Conservation (phyloP, 192 early-diverging fungal genomes). For the Mortierella alpina region DNA sequence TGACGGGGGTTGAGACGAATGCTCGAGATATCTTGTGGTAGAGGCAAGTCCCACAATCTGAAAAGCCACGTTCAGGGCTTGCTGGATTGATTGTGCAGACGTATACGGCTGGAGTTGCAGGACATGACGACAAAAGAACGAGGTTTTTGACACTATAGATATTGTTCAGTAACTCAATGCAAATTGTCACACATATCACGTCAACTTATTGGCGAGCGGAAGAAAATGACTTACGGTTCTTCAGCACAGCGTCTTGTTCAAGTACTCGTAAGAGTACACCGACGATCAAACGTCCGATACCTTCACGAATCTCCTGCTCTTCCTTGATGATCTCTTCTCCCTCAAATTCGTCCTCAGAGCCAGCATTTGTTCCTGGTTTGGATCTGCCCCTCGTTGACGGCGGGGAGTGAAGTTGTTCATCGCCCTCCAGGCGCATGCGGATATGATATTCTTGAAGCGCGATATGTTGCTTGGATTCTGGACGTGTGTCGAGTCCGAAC, state of each 20-base stretch:
- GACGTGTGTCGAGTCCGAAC: conserved; percentile 32
- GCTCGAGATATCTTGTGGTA: conserved; percentile 18
- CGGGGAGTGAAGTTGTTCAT: background rate
- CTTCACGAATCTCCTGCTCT: conserved; percentile 36
- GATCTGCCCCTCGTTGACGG: no score
- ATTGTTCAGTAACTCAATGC: background rate
- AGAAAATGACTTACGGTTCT: conserved; percentile 17
- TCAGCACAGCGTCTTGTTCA: conserved; percentile 36
- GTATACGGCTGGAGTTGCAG: conserved; percentile 8
- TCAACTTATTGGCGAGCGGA: background rate
- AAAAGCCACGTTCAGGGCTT: conserved; percentile 27
- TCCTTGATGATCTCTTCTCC: background rate
- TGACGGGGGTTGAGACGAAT: background rate
- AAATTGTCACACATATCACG: background rate
- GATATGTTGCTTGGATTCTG: conserved; percentile 38
- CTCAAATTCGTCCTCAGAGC: background rate
- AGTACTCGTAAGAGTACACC: conserved; percentile 26
- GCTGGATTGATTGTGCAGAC: background rate
- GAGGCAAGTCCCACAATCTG: conserved; percentile 25
- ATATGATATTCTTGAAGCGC: conserved; percentile 34
- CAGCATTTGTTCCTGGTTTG: background rate
- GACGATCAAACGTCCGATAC: conserved; percentile 36
- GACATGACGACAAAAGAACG: conserved; percentile 35
- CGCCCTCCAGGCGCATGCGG: conserved; percentile 9
- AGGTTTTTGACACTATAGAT: conserved; percentile 10